Conservation (phyloP, 306 rosid genomes). For the Erythrophleum fordii region DNA sequence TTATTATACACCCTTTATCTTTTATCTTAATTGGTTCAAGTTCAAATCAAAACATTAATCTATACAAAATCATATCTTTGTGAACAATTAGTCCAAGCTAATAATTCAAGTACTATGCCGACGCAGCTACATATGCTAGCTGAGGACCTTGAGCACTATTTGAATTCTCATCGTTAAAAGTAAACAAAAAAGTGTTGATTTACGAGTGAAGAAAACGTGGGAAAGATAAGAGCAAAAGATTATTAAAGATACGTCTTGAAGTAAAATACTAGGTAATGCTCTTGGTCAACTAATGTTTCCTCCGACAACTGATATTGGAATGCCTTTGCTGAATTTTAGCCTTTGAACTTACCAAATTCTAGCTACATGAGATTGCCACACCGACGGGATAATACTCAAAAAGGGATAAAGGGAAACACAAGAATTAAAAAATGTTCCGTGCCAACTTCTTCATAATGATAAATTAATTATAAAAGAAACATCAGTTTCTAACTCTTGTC, state of each 20-base stretch:
- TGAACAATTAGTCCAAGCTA: conserved; percentile 1
- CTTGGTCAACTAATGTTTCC: conserved; percentile 52
- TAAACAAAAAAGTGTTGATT: not conserved
- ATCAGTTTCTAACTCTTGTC: not conserved
- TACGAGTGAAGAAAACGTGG: conserved; percentile 13
- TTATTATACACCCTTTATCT: not conserved
- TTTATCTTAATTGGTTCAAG: not conserved
- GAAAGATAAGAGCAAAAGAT: not conserved
- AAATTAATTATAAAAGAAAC: not conserved
- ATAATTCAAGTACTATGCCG: conserved; percentile 29
- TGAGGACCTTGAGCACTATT: not conserved
- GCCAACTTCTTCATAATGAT: not conserved
- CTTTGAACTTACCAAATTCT: conserved; percentile 34
- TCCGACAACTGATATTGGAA: conserved; percentile 47
- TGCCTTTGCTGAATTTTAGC: conserved; percentile 26
- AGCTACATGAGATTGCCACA: conserved; percentile 30
- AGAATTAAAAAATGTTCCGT: not conserved
- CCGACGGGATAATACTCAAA: conserved; percentile 29
- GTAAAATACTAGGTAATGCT: not conserved
- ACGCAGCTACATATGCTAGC: not conserved
- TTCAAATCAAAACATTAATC: not conserved
- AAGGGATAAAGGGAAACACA: conserved; percentile 24
- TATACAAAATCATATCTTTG: not conserved
- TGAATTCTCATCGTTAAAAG: not conserved
- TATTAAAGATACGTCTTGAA: not conserved